phyloP scores from a whole-genome alignment of 345 rosid genomes.

The Salix arbutifolia region DNA sequence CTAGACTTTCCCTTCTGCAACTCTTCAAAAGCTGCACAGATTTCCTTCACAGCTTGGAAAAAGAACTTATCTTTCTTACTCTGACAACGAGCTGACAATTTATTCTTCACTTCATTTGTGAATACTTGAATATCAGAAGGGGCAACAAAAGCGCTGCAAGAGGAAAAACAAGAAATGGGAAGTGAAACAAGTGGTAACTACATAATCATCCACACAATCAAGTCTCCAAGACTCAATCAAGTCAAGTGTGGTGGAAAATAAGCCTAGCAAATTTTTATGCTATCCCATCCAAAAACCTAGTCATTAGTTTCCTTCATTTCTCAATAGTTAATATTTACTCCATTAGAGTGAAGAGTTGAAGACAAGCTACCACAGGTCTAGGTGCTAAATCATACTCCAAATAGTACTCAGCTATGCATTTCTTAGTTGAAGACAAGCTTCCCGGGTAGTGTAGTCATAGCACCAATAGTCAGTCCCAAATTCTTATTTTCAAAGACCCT shows the following conservation, averaged over 20 bases:
- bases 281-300: background rate
- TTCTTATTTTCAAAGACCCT: background rate
- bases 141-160: constrained; percentile 77
- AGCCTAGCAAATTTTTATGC: background rate
- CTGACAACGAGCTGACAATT: constrained; percentile 56
- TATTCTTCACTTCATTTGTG: constrained; percentile 69
- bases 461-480: background rate
- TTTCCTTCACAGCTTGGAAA: constrained; percentile 82
- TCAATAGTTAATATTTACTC: background rate
- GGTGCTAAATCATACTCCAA: background rate
- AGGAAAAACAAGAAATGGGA: constrained; percentile 12
- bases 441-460: background rate
- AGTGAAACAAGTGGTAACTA: background rate
- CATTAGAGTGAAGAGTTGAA: background rate
- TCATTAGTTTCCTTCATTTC: background rate
- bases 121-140: constrained; percentile 77
- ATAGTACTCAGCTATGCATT: background rate
- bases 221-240: background rate
- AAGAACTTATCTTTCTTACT: constrained; percentile 68
- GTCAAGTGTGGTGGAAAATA: background rate
- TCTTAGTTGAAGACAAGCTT: background rate
- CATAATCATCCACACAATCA: background rate
- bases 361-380: background rate
- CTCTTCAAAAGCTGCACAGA: constrained; percentile 71
- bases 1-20: constrained; percentile 46